Conservation (phyloP, 2,329 filamentous ascomycete genomes). For the Fusarium torreyae region DNA sequence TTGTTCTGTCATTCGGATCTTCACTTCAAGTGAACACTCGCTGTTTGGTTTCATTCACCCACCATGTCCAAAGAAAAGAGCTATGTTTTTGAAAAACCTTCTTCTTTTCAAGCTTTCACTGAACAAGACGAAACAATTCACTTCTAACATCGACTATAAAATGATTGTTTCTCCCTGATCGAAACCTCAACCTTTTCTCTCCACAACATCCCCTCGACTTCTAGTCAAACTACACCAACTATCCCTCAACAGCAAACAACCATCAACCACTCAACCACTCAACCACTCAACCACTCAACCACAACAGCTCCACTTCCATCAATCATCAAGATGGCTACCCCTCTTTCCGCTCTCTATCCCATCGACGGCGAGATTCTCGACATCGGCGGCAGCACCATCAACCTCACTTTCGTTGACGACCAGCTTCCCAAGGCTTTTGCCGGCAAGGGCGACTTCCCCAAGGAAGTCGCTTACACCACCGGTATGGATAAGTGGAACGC, state of each 20-base stretch:
- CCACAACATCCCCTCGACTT: no score
- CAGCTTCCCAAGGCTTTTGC: slow-evolving; percentile 41
- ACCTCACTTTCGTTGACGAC: slow-evolving; percentile 19
- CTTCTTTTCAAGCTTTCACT: no score
- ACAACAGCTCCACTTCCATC: neutral
- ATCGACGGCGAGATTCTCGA: slow-evolving; percentile 30
- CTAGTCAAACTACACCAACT: no score
- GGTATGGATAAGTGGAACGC: slow-evolving; percentile 42
- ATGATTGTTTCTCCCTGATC: neutral
- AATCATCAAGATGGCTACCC: slow-evolving; percentile 2
- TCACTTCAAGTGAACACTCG: no score
- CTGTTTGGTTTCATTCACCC: no score
- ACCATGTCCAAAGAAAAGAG: no score
- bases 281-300: neutral
- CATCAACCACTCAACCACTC: neutral
- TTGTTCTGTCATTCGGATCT: no score
- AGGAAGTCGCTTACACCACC: slow-evolving; percentile 46
- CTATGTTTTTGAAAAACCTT: no score
- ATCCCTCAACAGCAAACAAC: neutral
- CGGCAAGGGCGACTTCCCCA: slow-evolving; percentile 44
- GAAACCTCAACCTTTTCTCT: no score
- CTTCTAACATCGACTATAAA: neutral
- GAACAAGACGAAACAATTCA: neutral
- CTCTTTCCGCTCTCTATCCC: neutral
- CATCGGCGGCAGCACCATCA: slow-evolving; percentile 39